phyloP scores from a whole-genome alignment of 2,329 filamentous ascomycete species.

The Didymella pomorum region DNA sequence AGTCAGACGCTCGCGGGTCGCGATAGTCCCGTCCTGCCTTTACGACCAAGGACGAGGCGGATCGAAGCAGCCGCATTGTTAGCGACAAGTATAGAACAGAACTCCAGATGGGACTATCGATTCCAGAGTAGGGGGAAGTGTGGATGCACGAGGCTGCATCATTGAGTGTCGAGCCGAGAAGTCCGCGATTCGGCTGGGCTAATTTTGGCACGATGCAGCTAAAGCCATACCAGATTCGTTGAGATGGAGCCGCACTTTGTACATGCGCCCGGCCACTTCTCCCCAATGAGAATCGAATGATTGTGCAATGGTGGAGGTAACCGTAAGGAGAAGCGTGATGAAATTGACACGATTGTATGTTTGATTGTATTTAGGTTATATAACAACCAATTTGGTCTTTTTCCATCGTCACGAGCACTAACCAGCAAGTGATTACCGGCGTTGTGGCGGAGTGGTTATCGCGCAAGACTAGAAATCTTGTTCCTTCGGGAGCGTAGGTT shows the following conservation, averaged over 20 bases:
- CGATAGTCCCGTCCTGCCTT: not conserved
- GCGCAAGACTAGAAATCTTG: conserved; percentile 55
- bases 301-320: not conserved
- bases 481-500: conserved; percentile 54
- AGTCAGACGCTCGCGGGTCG: not conserved
- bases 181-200: conserved; percentile 15
- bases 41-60: not conserved
- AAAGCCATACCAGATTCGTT: not conserved
- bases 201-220: conserved; percentile 15
- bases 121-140: conserved; percentile 11
- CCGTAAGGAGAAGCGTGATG: not conserved
- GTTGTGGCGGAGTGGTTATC: conserved; percentile 54
- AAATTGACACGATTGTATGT: not conserved
- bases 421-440: conserved; percentile 29
- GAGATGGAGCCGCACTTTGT: not conserved
- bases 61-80: conserved; percentile 1
- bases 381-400: no score
- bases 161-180: conserved; percentile 6
- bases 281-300: not conserved
- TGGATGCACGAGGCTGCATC: conserved; percentile 16
- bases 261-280: not conserved
- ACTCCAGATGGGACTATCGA: conserved; percentile 17
- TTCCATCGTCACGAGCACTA: conserved; percentile 11
- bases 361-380: no score
- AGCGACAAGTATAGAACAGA: conserved; percentile 17